Conservation (phyloP, 2,329 filamentous ascomycete species). For the Trichoderma sp. region DNA sequence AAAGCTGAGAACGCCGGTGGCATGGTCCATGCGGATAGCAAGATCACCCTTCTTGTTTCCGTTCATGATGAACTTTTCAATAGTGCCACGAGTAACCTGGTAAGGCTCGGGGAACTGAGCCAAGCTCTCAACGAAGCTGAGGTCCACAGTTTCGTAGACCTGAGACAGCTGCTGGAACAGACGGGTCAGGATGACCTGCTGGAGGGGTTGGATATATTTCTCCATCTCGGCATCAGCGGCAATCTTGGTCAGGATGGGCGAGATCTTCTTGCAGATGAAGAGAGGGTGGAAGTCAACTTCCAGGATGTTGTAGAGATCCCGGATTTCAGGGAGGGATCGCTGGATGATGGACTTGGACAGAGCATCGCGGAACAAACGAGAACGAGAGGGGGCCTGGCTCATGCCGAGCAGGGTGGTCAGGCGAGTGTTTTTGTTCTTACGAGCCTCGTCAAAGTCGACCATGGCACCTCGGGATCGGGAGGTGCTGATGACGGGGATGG, state of each 20-base stretch:
- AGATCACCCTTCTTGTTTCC: slow-evolving; percentile 99
- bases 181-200: slow-evolving; percentile 97
- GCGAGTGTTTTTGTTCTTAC: slow-evolving; percentile 98
- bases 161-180: slow-evolving; percentile 99
- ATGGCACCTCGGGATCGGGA: slow-evolving; percentile 92
- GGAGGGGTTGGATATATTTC: slow-evolving; percentile 91
- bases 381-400: slow-evolving; percentile 83
- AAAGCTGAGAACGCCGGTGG: slow-evolving; percentile 91
- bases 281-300: slow-evolving; percentile 99
- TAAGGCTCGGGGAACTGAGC: slow-evolving; percentile 96
- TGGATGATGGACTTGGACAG: slow-evolving; percentile 92
- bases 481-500: slow-evolving; percentile 99
- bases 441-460: slow-evolving; percentile 93
- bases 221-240: slow-evolving; percentile 94
- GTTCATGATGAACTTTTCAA: slow-evolving; percentile 99
- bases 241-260: slow-evolving; percentile 91
- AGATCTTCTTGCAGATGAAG: slow-evolving; percentile 99
- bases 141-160: slow-evolving; percentile 96
- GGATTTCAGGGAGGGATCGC: slow-evolving; percentile 90
- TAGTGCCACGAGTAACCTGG: slow-evolving; percentile 84
- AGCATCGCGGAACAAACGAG: slow-evolving; percentile 91
- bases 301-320: slow-evolving; percentile 96
- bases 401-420: slow-evolving; percentile 96
- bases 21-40: slow-evolving; percentile 93
- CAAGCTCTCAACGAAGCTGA: slow-evolving; percentile 89